Evolutionary conservation across 306 rosid genomes (phyloP).

Genomic region (Acacia melanoxylon): DNA sequence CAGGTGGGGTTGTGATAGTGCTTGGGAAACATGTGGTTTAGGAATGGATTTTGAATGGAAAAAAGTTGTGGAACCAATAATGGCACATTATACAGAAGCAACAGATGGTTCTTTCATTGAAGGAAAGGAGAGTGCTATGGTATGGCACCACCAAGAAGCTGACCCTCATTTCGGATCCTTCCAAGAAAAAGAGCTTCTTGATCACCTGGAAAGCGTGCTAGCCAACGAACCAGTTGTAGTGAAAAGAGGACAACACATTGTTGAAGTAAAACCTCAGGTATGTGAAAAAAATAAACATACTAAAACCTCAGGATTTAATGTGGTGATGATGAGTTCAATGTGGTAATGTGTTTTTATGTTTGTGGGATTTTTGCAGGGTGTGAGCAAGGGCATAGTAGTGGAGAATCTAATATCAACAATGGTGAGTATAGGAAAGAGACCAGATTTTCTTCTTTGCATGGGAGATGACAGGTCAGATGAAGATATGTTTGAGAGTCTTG

Average conservation of each 20-base stretch:
- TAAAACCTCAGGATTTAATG: too few species aligned
- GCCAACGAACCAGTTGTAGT: conserved; percentile 77
- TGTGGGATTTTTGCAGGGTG: conserved; percentile 52
- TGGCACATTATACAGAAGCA: conserved; percentile 78
- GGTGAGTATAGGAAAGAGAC: conserved; percentile 45
- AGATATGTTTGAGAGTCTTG: conserved; percentile 67
- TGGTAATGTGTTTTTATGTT: neutral
- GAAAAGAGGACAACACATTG: conserved; percentile 68
- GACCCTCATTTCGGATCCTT: conserved; percentile 64
- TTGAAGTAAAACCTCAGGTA: conserved; percentile 87
- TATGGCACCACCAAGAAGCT: conserved; percentile 74
- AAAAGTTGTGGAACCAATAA: conserved; percentile 56
- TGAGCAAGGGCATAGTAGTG: conserved; percentile 72
- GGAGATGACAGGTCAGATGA: conserved; percentile 83
- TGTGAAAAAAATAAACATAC: neutral
- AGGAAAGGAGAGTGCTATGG: conserved; percentile 70
- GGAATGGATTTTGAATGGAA: conserved; percentile 60
- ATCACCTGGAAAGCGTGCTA: conserved; percentile 72
- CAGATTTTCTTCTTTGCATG: conserved; percentile 71
- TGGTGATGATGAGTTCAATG: neutral
- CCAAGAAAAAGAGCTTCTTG: conserved; percentile 81
- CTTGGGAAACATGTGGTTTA: conserved; percentile 57
- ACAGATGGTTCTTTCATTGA: conserved; percentile 84
- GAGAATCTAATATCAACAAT: conserved; percentile 56
- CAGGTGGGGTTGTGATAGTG: conserved; percentile 58